phyloP scores from a whole-genome alignment of 768 basidiomycete genomes.

The Suillus subluteus region DNA sequence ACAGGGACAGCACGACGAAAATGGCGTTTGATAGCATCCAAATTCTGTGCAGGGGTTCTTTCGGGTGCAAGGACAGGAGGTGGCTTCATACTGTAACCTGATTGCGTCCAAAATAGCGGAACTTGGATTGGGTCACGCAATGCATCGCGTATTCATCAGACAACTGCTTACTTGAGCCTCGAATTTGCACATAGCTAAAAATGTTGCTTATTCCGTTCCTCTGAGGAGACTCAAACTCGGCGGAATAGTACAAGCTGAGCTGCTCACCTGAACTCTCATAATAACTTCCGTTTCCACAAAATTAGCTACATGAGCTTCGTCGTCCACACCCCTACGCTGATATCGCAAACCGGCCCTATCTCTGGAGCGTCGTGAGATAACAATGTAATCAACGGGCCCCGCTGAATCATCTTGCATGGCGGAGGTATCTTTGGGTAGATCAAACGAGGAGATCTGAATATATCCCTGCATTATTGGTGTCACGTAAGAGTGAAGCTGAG shows the following conservation, averaged over 20 bases:
- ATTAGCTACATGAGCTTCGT: constrained; percentile 91
- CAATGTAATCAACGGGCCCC: constrained; percentile 69
- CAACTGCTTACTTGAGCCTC: constrained; percentile 77
- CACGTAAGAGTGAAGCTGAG: constrained; percentile 79
- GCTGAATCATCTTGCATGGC: constrained; percentile 39
- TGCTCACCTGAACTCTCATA: constrained; percentile 73
- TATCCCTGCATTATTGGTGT: constrained; percentile 94
- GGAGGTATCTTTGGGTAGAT: constrained; percentile 48
- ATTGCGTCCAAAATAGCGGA: constrained; percentile 92
- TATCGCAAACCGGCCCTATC: constrained; percentile 93
- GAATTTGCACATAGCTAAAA: constrained; percentile 88
- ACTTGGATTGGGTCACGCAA: constrained; percentile 47
- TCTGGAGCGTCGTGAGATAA: constrained; percentile 85
- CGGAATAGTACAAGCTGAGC: background rate
- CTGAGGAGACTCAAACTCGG: constrained; percentile 38
- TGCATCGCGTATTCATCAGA: constrained; percentile 7
- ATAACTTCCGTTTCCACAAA: constrained; percentile 96
- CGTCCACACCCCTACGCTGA: constrained; percentile 93
- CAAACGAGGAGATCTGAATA: constrained; percentile 76
- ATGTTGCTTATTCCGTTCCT: constrained; percentile 75
- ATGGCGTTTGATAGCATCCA: constrained; percentile 73
- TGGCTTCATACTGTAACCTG: constrained; percentile 85
- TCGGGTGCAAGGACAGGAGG: constrained; percentile 78
- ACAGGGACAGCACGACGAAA: constrained; percentile 62
- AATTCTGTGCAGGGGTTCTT: constrained; percentile 71